A percentile compares a stretch with the other conserved stretches of the same genome.
Conservation (phyloP, 2,329 filamentous ascomycete species). For the Lecanicillium sp. region DNA sequence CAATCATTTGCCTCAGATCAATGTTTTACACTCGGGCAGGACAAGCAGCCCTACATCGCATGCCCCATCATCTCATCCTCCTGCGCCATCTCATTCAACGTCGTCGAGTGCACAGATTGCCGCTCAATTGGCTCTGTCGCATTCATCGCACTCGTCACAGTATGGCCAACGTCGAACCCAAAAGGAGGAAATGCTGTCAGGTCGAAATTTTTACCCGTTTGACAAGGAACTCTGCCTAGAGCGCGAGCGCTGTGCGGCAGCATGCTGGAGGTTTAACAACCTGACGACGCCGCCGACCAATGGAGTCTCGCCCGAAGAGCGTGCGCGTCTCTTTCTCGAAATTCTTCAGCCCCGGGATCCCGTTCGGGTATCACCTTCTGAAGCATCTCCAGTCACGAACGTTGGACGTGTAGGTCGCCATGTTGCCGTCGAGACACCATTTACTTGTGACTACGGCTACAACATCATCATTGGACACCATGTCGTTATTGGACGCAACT, state of each 20-base stretch:
- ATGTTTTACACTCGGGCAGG: conserved; percentile 41
- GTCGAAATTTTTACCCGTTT: conserved; percentile 71
- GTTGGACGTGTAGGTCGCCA: conserved; percentile 62
- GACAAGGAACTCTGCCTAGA: conserved; percentile 72
- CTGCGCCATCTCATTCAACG: no score
- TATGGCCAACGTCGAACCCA: conserved; percentile 50
- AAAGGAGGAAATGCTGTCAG: conserved; percentile 83
- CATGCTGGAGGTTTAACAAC: conserved; percentile 81
- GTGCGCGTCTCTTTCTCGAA: conserved; percentile 60
- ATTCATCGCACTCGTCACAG: conserved; percentile 29
- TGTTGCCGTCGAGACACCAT: conserved; percentile 76
- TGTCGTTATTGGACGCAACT: conserved; percentile 74
- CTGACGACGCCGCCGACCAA: conserved; percentile 62
- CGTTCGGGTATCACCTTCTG: conserved; percentile 46
- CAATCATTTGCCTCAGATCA: conserved; percentile 47
- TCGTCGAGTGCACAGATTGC: conserved; percentile 42
- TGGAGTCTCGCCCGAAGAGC: conserved; percentile 61
- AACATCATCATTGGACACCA: conserved; percentile 85
- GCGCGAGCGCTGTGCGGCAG: conserved; percentile 73
- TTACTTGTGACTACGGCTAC: conserved; percentile 91
- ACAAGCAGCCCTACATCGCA: conserved; percentile 39
- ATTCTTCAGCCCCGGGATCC: conserved; percentile 58
- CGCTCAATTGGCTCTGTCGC: conserved; percentile 51
- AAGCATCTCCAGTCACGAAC: conserved; percentile 42
- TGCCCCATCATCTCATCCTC: conserved; percentile 23